phyloP scores from a whole-genome alignment of 495 filamentous ascomycete species.

The Polyplosphaeria fusca region DNA sequence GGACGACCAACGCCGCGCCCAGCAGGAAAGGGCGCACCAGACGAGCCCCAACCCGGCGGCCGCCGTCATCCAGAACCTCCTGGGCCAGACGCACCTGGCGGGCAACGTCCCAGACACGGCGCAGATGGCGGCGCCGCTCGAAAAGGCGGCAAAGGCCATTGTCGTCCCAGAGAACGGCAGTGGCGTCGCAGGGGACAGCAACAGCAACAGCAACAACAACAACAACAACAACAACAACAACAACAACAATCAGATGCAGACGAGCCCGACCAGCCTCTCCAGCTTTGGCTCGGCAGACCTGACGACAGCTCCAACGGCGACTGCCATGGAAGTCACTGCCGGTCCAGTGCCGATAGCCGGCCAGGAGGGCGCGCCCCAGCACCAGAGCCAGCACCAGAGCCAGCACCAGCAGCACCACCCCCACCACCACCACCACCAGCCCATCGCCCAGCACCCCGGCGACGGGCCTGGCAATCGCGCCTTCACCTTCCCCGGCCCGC shows the following conservation, averaged over 20 bases:
- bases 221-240: too few relatives aligned
- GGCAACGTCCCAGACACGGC: constrained; percentile 42
- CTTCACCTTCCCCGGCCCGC: constrained; percentile 44
- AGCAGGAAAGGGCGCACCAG: constrained; percentile 48
- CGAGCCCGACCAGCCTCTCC: constrained; percentile 45
- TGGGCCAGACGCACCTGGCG: constrained; percentile 56
- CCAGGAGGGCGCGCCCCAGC: constrained; percentile 1
- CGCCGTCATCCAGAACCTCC: constrained; percentile 52
- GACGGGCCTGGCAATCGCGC: constrained; percentile 37
- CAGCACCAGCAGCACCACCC: constrained; percentile 13
- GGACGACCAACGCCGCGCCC: constrained; percentile 51
- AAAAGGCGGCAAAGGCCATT: constrained; percentile 42
- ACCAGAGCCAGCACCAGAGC: constrained; percentile 8
- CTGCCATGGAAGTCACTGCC: constrained; percentile 39
- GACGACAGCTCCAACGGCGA: constrained; percentile 47
- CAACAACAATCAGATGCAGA: too few relatives aligned
- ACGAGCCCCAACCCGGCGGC: constrained; percentile 52
- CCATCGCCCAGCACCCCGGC: constrained; percentile 25
- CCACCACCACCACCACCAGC: constrained; percentile 23
- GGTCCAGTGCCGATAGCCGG: constrained; percentile 21
- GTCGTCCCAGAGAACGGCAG: constrained; percentile 39
- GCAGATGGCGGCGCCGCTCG: constrained; percentile 44
- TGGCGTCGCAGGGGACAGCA: constrained; percentile 37
- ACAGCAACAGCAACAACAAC: too few relatives aligned
- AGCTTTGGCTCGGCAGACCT: constrained; percentile 44